Base-by-base conservation (phyloP, 208 protist genomes). In the Sergeia podlipaevii region DNA sequence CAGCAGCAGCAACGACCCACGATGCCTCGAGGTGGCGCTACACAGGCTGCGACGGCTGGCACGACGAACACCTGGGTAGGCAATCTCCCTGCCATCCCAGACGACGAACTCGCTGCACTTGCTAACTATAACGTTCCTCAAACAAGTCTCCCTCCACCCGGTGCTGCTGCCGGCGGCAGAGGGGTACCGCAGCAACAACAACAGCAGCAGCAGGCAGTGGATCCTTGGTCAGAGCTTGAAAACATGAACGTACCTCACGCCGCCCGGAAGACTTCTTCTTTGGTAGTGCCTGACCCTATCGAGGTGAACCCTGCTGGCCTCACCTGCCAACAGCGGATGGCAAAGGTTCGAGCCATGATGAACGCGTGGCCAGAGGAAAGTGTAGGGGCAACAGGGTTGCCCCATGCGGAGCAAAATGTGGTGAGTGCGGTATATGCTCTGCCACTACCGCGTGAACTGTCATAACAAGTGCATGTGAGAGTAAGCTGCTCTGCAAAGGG, bases 381-480 rank as follows among this genome's bases (percentile, higher is more conserved):
- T n/a, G 77, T 84, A 3, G 57, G 65, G 26, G 74, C 69, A 11
- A 60, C 61, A 1, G 37, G 48, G 20, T 41, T 92, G 36, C 61
- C 54, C 0, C 65, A 39, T 2, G 74, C 74, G 3, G 23, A 69
- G 33, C 74, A 82, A 41, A 39, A 45, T 20, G 49, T 83, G 8
- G 18, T 92, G n/a, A 65, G 85, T 20, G 39, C 54, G 6, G 39
- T 87, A 1, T 76, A 80, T 49, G 60, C 64, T 0, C 70, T 92
- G 17, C 80, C 80, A 2, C 56, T 86, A 30, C 85, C 85, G 5
- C 64, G 60, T 0, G 80, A 92, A 38, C 38, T 92, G 1, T 10
- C 10, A 38, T 10, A 38, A 38, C 33, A 15, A 38, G 33, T 10
- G 15, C 11, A 15, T 15, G 15, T 15, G 33, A n/a, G 33, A n/a